Percentiles rank a stretch among this genome's conserved stretches.
Conservation (phyloP, 2,329 filamentous ascomycete species). For the Aspergillus oerlinghausenensis region DNA sequence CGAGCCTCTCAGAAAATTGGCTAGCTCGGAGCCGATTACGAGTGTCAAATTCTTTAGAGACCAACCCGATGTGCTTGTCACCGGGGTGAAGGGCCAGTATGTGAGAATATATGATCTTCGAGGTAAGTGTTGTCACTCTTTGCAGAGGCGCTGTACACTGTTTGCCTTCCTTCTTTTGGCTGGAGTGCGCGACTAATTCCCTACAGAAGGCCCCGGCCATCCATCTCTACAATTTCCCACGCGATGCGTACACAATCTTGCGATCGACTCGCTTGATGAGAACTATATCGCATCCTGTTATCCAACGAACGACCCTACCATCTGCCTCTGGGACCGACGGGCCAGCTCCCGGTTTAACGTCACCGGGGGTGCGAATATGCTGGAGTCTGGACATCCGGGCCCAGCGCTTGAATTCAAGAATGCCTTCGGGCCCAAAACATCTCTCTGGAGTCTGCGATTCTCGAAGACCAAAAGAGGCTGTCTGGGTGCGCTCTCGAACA, state of each 20-base stretch:
- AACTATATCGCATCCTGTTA: slow-evolving; percentile 60
- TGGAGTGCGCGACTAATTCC: slow-evolving; percentile 1
- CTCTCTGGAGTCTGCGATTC: slow-evolving; percentile 60
- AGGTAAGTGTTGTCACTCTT: slow-evolving; percentile 38
- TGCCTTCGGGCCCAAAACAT: slow-evolving; percentile 48
- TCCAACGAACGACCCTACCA: slow-evolving; percentile 51
- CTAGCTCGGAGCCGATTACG: slow-evolving; percentile 58
- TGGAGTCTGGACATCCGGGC: slow-evolving; percentile 36
- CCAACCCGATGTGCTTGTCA: slow-evolving; percentile 57
- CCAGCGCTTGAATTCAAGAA: slow-evolving; percentile 56
- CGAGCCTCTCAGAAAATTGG: slow-evolving; percentile 55
- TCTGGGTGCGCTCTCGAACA: slow-evolving; percentile 56
- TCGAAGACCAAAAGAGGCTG: slow-evolving; percentile 55
- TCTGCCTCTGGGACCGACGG: slow-evolving; percentile 61
- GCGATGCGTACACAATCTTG: slow-evolving; percentile 59
- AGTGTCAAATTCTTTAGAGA: slow-evolving; percentile 61
- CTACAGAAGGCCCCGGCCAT: slow-evolving; percentile 33
- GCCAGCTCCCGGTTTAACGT: slow-evolving; percentile 37
- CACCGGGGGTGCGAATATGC: slow-evolving; percentile 26
- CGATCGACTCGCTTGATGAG: slow-evolving; percentile 60
- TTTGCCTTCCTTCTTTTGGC: not conserved
- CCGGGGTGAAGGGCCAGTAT: slow-evolving; percentile 57
- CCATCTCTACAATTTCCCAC: slow-evolving; percentile 50
- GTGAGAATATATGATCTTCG: slow-evolving; percentile 60
- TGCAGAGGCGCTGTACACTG: not conserved